Conservation (phyloP, 2,329 filamentous ascomycete genomes). For the Lachnellula subtilissima region DNA sequence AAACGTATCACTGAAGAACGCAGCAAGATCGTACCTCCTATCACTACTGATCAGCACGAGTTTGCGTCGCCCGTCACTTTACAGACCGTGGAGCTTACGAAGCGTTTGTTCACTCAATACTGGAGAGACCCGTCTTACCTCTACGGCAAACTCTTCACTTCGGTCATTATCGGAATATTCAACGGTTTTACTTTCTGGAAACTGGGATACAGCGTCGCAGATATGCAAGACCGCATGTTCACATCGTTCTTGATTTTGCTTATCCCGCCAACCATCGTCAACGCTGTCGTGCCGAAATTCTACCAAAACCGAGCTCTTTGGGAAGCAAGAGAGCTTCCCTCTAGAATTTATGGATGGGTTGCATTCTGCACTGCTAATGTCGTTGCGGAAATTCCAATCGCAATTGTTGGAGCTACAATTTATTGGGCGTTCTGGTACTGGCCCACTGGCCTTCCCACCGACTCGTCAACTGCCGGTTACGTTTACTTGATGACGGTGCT, state of each 20-base stretch:
- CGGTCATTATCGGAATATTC: constrained; percentile 68
- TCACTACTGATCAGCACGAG: constrained; percentile 41
- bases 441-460: constrained; percentile 63
- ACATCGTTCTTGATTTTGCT: constrained; percentile 62
- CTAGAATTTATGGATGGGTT: constrained; percentile 71
- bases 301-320: constrained; percentile 68
- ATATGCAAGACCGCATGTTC: constrained; percentile 77
- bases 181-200: constrained; percentile 76
- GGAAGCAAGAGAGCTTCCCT: constrained; percentile 68
- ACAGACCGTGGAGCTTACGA: constrained; percentile 63
- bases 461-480: constrained; percentile 64
- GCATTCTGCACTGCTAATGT: constrained; percentile 72
- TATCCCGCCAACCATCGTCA: constrained; percentile 63
- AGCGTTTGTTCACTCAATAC: constrained; percentile 66
- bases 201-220: constrained; percentile 58
- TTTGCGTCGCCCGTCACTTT: constrained; percentile 61
- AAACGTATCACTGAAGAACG: constrained; percentile 36
- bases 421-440: constrained; percentile 78
- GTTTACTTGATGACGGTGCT: constrained; percentile 73
- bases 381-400: constrained; percentile 66
- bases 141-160: constrained; percentile 70
- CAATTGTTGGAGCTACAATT: constrained; percentile 58
- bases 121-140: constrained; percentile 74
- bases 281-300: constrained; percentile 73
- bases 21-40: constrained; percentile 35